Evolutionary conservation across 805 yeast species (phyloP).

Genomic region (Pichia exigua): DNA sequence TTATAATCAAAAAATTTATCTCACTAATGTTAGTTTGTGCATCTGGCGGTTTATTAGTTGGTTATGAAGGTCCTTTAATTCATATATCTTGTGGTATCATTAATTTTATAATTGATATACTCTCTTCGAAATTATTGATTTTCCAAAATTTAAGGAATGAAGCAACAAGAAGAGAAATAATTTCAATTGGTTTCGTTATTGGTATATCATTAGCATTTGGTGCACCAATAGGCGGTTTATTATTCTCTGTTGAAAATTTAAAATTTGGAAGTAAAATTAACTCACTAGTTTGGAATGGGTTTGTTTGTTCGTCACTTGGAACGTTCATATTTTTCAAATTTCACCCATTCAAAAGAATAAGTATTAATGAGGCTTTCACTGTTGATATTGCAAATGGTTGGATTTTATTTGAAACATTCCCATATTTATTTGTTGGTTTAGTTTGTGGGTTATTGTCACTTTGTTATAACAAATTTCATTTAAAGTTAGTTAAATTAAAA

Average conservation of each 20-base stretch:
- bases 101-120: conserved; percentile 28
- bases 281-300: conserved; percentile 73
- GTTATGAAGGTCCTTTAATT: conserved; percentile 82
- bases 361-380: conserved; percentile 40
- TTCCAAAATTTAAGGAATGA: conserved; percentile 33
- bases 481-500: conserved; percentile 33
- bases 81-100: conserved; percentile 66
- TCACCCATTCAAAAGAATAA: conserved; percentile 41
- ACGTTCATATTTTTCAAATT: conserved; percentile 49
- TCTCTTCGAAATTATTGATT: conserved; percentile 15
- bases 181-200: conserved; percentile 72
- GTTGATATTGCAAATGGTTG: conserved; percentile 65
- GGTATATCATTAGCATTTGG: conserved; percentile 83
- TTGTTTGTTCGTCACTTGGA: conserved; percentile 70
- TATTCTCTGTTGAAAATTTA: conserved; percentile 65
- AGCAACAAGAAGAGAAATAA: conserved; percentile 56
- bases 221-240: conserved; percentile 83
- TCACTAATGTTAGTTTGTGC: conserved; percentile 63
- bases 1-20: conserved; percentile 46
- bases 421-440: conserved; percentile 64
- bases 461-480: conserved; percentile 40
- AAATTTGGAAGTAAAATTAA: conserved; percentile 57
- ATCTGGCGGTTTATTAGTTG: conserved; percentile 67
- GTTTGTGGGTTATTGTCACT: conserved; percentile 65
- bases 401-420: conserved; percentile 62